phyloP scores from a whole-genome alignment of 306 rosid genomes.

The Medicago lupulina region DNA sequence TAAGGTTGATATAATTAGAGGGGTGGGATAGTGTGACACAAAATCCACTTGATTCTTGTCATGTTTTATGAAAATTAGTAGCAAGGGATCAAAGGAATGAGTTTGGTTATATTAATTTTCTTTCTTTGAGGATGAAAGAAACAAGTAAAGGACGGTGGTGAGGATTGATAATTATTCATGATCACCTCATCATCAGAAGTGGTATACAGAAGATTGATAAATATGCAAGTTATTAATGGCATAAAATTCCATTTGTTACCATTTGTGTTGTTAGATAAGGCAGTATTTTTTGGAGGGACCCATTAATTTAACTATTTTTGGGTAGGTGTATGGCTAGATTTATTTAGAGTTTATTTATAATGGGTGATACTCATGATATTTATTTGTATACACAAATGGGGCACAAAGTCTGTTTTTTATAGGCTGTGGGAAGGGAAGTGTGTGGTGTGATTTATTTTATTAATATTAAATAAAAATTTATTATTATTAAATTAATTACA shows the following conservation, averaged over 20 bases:
- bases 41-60: constrained; percentile 24
- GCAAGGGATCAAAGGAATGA: background rate
- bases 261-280: constrained; percentile 33
- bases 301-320: constrained; percentile 16
- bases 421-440: constrained; percentile 49
- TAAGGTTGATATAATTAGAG: constrained; percentile 12
- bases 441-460: constrained; percentile 48
- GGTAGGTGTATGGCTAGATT: constrained; percentile 26
- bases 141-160: constrained; percentile 27
- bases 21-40: background rate
- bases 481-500: constrained; percentile 11
- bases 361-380: constrained; percentile 33
- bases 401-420: constrained; percentile 50
- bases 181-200: constrained; percentile 5
- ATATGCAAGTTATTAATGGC: constrained; percentile 19
- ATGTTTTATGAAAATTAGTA: background rate
- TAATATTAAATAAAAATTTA: constrained; percentile 14
- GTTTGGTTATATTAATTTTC: background rate
- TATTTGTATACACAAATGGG: constrained; percentile 23
- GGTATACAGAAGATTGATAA: constrained; percentile 3
- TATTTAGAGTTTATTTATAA: constrained; percentile 21
- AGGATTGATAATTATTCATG: background rate
- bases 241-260: constrained; percentile 21
- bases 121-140: constrained; percentile 24
- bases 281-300: constrained; percentile 38